Evolutionary conservation across 2,329 filamentous ascomycete species (phyloP).

Genomic region (Drechslerella dactyloides): DNA sequence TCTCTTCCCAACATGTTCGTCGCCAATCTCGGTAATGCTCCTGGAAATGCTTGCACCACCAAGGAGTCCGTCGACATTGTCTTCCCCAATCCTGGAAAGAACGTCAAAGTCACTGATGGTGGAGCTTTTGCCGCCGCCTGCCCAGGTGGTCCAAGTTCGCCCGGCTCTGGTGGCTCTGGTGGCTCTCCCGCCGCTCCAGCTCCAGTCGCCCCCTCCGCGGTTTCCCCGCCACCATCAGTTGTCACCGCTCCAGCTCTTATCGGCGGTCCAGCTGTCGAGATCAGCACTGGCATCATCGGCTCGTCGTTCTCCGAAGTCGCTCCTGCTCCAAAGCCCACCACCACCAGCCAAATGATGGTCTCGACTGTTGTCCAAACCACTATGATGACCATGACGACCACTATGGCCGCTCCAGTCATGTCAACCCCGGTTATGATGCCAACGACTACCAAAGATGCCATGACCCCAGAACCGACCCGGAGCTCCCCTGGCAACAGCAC

Average conservation of each 20-base stretch:
- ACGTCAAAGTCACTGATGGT: conserved; percentile 57
- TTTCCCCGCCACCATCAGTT: conserved; percentile 31
- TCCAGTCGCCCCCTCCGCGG: conserved; percentile 5
- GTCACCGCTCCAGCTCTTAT: conserved; percentile 39
- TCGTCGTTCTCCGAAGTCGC: conserved; percentile 41
- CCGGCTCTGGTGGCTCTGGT: conserved; percentile 15
- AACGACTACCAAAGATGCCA: neutral
- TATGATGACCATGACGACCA: conserved; percentile 32
- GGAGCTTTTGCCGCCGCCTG: conserved; percentile 34
- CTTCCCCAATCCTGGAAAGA: conserved; percentile 72
- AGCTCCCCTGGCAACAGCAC: conserved; percentile 10
- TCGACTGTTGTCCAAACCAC: conserved; percentile 31
- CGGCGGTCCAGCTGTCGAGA: conserved; percentile 36
- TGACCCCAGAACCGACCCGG: conserved; percentile 8
- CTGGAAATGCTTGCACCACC: conserved; percentile 64
- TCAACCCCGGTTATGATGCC: conserved; percentile 2
- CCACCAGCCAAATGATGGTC: neutral
- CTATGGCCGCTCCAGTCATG: conserved; percentile 12
- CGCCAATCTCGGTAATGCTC: conserved; percentile 64
- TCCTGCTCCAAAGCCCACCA: neutral
- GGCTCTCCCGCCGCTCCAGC: conserved; percentile 7
- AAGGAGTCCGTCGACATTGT: conserved; percentile 64
- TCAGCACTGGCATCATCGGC: conserved; percentile 36
- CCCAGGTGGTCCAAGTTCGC: conserved; percentile 41
- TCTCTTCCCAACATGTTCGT: conserved; percentile 76